Evolutionary conservation across 257 asterid genomes (phyloP).

Genomic region (Capsicum rhomboideum): DNA sequence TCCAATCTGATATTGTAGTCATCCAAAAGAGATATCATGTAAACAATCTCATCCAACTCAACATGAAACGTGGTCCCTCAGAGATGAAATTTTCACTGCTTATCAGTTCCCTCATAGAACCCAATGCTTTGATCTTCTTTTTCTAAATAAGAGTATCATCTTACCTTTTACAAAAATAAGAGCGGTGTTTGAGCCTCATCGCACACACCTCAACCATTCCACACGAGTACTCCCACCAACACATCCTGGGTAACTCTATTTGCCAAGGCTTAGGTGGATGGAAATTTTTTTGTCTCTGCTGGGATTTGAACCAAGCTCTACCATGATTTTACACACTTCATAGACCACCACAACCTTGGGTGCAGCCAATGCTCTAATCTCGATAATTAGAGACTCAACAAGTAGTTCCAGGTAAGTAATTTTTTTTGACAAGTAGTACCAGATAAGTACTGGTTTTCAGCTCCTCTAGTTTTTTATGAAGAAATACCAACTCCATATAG

Average conservation of each 20-base stretch:
- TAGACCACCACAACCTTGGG: not conserved
- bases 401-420: not conserved
- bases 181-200: not conserved
- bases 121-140: not conserved
- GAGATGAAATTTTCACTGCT: not conserved
- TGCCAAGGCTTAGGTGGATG: not conserved
- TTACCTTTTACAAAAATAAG: not conserved
- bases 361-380: not conserved
- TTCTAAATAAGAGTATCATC: not conserved
- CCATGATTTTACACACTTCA: not conserved
- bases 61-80: not conserved
- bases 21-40: not conserved
- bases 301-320: not conserved
- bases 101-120: not conserved
- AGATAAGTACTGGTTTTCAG: not conserved
- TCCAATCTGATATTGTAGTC: not conserved
- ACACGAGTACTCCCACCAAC: not conserved
- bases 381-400: not conserved
- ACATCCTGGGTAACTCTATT: not conserved
- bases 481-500: not conserved
- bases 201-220: not conserved
- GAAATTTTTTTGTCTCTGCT: not conserved
- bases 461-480: not conserved
- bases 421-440: not conserved
- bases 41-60: not conserved